Base-by-base conservation (phyloP, 202 grass and related monocot genomes). In the Elaeis oleifera region DNA sequence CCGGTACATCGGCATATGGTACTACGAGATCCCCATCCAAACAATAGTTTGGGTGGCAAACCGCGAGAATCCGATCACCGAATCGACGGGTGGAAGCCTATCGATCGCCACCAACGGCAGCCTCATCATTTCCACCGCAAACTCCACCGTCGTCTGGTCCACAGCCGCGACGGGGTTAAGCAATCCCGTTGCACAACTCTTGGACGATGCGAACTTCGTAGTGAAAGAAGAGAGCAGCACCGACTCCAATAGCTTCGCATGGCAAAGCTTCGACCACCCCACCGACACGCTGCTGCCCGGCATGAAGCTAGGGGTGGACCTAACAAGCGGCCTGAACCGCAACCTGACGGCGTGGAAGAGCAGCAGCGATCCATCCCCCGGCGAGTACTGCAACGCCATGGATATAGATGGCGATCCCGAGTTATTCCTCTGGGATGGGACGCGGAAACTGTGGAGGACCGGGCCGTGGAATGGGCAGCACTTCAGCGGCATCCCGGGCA, bases 201-300 rank as follows among this genome's bases (percentile, higher is more conserved):
- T 32, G 2, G 80, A 90, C 60, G 27, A 5, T 28, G 85, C 81
- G 11, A 75, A 80, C 55, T 58, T 80, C 31, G 18, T 74, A 17
- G 54, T 80, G 32, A 72, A 51, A 36, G 69, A 44, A 44, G 9
- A 44, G 36, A 13, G 36, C 36, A 2, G 36, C 36, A 44, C 8
- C 9, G 6, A 44, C 36, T 44, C 16, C 8, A 39, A 58, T 16
- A 29, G 21, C 26, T 39, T 23, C 6, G 15, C 52, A 18, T 96
- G 91, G 91, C 91, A 96, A 80, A 88, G 80, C 79, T 96, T 88
- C 70, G 84, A 90, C 76, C 69, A 88, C 77, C 92, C 92, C 32
- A 79, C 87, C 3, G 84, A 91, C 74, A 81, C 84, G 15, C 78
- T 91, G 24, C 79, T 96, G 5, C 76, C 87, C 1, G 74, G 61